These are phyloP conservation scores for Clavariopsis aquatica DNA, from an alignment of 495 filamentous ascomycete species.

Conservation along the genomic window DNA sequence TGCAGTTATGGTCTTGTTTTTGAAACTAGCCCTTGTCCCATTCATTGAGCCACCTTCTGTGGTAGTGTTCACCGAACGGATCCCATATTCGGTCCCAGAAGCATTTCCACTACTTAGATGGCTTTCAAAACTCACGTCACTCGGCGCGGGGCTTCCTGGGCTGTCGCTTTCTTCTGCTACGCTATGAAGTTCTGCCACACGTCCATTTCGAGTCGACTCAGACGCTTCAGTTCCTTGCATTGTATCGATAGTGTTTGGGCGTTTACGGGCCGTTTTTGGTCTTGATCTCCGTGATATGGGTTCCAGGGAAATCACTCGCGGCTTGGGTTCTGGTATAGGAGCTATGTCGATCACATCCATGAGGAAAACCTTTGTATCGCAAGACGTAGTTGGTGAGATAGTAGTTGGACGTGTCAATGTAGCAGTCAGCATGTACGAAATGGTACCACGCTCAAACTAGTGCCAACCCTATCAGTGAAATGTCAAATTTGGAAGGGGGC, in stretches of 20 bases:
- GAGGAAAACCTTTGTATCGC: conserved; percentile 76
- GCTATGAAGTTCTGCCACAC: conserved; percentile 35
- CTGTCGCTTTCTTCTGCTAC: conserved; percentile 32
- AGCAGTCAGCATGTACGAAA: conserved; percentile 85
- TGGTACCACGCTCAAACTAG: conserved; percentile 92
- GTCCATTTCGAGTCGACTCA: conserved; percentile 25
- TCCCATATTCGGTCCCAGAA: conserved; percentile 46
- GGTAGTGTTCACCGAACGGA: conserved; percentile 40
- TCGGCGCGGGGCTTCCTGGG: conserved; percentile 55
- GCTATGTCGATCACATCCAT: conserved; percentile 68
- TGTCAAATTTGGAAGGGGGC: no score
- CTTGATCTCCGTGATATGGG: conserved; percentile 62
- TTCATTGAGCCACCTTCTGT: background rate
- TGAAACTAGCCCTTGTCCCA: conserved; percentile 11
- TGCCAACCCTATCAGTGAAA: conserved; percentile 18
- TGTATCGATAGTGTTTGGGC: conserved; percentile 13
- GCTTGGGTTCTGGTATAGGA: conserved; percentile 54
- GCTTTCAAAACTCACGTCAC: conserved; percentile 66
- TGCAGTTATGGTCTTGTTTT: conserved; percentile 74
- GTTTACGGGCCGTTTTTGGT: conserved; percentile 40
- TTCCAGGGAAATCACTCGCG: conserved; percentile 79
- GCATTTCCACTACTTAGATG: conserved; percentile 55
- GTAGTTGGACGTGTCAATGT: conserved; percentile 88
- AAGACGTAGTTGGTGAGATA: conserved; percentile 74
- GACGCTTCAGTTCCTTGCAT: background rate